phyloP scores from a whole-genome alignment of 345 rosid species.

The Zanthoxylum bungeanum region DNA sequence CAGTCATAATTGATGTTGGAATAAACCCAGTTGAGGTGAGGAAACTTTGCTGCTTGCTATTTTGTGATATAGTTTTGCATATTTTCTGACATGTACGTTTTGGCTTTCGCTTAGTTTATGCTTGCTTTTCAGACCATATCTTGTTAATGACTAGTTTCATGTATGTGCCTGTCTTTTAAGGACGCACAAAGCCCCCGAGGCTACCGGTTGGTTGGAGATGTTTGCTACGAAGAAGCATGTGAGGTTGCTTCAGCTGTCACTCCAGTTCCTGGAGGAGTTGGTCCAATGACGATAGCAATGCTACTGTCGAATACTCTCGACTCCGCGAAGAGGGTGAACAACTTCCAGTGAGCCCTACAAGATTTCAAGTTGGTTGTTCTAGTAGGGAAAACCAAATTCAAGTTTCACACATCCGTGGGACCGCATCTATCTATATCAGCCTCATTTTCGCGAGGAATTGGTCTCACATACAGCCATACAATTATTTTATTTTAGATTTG shows the following conservation, averaged over 20 bases:
- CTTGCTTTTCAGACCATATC: background rate
- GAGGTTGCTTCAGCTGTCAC: slow-evolving; percentile 74
- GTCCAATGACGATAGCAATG: slow-evolving; percentile 94
- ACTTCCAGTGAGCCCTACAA: slow-evolving; percentile 37
- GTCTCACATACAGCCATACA: background rate
- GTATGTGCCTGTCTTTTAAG: slow-evolving; percentile 27
- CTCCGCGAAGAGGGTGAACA: slow-evolving; percentile 64
- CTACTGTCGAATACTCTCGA: slow-evolving; percentile 77
- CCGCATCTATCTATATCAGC: no score
- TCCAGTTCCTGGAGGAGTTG: slow-evolving; percentile 91
- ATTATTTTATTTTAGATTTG: background rate
- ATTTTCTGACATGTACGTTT: background rate
- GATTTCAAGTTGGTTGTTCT: background rate
- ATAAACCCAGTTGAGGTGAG: slow-evolving; percentile 78
- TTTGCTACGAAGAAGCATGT: slow-evolving; percentile 76
- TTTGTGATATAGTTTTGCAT: background rate
- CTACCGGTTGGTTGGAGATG: slow-evolving; percentile 72
- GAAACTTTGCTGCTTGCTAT: background rate
- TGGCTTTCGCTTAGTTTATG: background rate
- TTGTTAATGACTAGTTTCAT: slow-evolving; percentile 2
- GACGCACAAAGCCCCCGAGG: slow-evolving; percentile 59
- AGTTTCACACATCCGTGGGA: no score
- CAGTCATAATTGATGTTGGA: slow-evolving; percentile 86
- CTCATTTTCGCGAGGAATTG: background rate
- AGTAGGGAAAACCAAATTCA: background rate